Evolutionary conservation across 768 basidiomycete species (phyloP).

Genomic region (Tulasnella sp.): DNA sequence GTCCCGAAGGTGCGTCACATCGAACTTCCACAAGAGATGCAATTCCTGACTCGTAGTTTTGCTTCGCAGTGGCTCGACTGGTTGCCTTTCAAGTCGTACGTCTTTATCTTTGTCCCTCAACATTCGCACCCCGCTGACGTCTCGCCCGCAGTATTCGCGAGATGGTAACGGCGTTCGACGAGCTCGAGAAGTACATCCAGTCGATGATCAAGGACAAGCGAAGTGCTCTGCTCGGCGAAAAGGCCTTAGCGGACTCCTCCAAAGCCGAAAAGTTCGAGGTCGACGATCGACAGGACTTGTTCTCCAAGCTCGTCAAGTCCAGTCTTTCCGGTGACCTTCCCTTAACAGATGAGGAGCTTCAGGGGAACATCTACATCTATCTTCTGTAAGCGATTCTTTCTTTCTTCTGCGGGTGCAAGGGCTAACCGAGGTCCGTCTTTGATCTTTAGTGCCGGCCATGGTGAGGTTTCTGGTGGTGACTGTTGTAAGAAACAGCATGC

Average conservation of each 20-base stretch:
- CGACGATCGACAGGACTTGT: conserved; percentile 15
- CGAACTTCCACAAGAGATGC: not conserved
- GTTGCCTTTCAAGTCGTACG: not conserved
- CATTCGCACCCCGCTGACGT: not conserved
- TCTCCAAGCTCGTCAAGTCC: conserved; percentile 14
- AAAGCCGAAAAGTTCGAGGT: not conserved
- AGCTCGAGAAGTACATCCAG: conserved; percentile 6
- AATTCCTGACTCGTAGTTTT: not conserved
- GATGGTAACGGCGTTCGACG: conserved; percentile 10
- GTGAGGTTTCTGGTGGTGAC: conserved; percentile 21
- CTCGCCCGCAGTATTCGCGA: not conserved
- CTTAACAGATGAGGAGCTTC: conserved; percentile 11
- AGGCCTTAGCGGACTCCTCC: not conserved
- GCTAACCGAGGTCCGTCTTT: not conserved
- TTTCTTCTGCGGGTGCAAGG: not conserved
- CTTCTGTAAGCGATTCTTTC: conserved; percentile 26
- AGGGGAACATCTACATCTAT: conserved; percentile 22
- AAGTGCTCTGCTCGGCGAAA: not conserved
- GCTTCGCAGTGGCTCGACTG: not conserved
- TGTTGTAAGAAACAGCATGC: not conserved
- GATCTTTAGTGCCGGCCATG: conserved; percentile 37
- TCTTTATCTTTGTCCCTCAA: not conserved
- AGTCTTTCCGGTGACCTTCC: not conserved
- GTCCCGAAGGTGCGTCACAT: conserved; percentile 9
- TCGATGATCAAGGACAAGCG: conserved; percentile 2